Evolutionary conservation across 345 rosid species (phyloP).

Genomic region (Euphorbia peplus): DNA sequence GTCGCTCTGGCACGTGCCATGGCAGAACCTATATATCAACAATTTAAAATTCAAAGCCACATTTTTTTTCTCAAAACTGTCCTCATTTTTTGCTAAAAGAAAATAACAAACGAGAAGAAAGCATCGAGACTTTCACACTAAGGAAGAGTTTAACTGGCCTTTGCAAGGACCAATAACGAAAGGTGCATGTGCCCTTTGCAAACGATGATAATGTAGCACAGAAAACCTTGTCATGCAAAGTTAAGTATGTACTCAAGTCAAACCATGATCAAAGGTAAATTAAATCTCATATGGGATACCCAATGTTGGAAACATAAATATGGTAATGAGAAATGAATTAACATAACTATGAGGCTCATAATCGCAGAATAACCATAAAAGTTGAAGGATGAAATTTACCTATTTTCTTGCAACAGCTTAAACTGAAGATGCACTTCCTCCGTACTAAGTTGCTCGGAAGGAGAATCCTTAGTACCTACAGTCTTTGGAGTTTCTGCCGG

Average conservation of each 20-base stretch:
- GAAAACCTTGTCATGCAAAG: neutral
- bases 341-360: neutral
- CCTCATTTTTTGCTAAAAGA: neutral
- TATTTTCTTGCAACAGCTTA: conserved; percentile 63
- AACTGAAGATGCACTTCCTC: conserved; percentile 68
- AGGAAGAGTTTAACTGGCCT: neutral
- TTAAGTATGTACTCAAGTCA: neutral
- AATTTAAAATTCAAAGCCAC: neutral
- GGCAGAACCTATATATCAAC: too few species aligned
- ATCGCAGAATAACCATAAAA: neutral
- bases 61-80: neutral
- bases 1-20: too few species aligned
- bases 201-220: neutral
- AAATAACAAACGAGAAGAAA: neutral
- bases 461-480: conserved; percentile 31
- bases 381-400: conserved; percentile 36
- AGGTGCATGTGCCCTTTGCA: too few species aligned
- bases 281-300: neutral
- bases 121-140: neutral
- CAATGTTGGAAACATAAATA: neutral
- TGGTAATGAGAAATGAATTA: too few species aligned
- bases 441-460: conserved; percentile 65
- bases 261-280: neutral
- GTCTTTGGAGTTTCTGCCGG: conserved; percentile 49
- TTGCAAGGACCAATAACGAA: neutral